These are phyloP conservation scores for Russula abietina DNA, from an alignment of 768 basidiomycete genomes.

Conservation along the genomic window DNA sequence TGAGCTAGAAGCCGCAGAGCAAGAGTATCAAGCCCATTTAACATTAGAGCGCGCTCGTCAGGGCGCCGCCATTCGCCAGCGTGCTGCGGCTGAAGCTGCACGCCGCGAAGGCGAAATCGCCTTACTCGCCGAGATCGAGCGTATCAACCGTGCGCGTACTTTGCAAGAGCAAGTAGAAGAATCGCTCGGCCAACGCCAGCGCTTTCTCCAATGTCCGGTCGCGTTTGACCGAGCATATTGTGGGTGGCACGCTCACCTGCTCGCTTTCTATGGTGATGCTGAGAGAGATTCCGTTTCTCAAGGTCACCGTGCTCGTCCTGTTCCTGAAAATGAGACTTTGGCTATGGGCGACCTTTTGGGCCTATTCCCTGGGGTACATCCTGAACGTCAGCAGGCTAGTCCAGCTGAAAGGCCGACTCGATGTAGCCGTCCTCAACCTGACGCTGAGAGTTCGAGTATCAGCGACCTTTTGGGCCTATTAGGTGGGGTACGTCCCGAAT, in stretches of 20 bases:
- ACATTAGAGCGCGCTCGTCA: constrained; percentile 1
- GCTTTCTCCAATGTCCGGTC: background rate
- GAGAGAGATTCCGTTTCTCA: background rate
- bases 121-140: constrained; percentile 5
- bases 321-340: background rate
- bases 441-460: no score
- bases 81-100: constrained; percentile 3
- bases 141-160: background rate
- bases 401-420: no score
- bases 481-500: no score
- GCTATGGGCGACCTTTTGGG: background rate
- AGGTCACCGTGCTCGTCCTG: background rate
- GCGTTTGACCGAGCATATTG: background rate
- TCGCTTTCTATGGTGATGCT: background rate
- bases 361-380: background rate
- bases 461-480: no score
- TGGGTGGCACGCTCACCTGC: background rate
- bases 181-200: background rate
- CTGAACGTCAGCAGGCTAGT: background rate
- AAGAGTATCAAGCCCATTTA: constrained; percentile 13
- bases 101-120: constrained; percentile 2
- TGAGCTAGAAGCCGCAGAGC: constrained; percentile 21
- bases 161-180: constrained; percentile 1
- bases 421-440: no score
- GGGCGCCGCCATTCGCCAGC: constrained; percentile 3